These are phyloP conservation scores for Picea mariana DNA, from an alignment of 83 land plant genomes.

Conservation along the genomic window DNA sequence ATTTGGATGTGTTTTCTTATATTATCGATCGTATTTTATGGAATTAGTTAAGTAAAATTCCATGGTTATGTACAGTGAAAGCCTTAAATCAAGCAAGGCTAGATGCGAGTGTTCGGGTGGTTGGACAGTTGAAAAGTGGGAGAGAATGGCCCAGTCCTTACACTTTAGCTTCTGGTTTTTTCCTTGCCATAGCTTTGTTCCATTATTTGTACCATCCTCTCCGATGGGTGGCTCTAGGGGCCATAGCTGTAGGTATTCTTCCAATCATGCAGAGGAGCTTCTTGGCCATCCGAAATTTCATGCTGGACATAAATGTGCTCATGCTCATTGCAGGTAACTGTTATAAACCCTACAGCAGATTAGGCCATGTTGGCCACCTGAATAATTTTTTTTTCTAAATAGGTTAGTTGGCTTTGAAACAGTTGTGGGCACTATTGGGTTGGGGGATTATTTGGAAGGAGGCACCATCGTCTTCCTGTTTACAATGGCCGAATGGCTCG, in stretches of 20 bases:
- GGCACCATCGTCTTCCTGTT: slow-evolving; percentile 85
- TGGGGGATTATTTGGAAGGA: slow-evolving; percentile 43
- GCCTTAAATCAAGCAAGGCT: no score
- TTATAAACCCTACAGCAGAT: no score
- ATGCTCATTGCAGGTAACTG: slow-evolving; percentile 41
- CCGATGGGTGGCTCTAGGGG: slow-evolving; percentile 75
- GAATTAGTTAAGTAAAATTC: no score
- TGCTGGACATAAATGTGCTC: slow-evolving; percentile 58
- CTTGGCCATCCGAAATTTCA: slow-evolving; percentile 37
- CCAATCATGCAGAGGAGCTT: slow-evolving; percentile 23
- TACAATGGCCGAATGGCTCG: slow-evolving; percentile 90
- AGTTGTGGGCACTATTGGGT: slow-evolving; percentile 62
- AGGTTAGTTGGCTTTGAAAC: slow-evolving; percentile 17
- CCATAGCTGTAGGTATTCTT: slow-evolving; percentile 21
- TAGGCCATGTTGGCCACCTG: no score
- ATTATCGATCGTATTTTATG: no score
- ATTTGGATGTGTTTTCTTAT: no score
- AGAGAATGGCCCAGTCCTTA: no score
- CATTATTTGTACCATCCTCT: slow-evolving; percentile 31
- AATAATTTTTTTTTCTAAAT: no score
- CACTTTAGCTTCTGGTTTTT: neutral
- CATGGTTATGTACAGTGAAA: no score
- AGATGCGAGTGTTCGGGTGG: no score
- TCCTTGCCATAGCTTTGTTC: slow-evolving; percentile 45
- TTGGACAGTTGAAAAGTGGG: no score